Conservation (phyloP, 2,329 filamentous ascomycete genomes). For the Cladosporium sp. region DNA sequence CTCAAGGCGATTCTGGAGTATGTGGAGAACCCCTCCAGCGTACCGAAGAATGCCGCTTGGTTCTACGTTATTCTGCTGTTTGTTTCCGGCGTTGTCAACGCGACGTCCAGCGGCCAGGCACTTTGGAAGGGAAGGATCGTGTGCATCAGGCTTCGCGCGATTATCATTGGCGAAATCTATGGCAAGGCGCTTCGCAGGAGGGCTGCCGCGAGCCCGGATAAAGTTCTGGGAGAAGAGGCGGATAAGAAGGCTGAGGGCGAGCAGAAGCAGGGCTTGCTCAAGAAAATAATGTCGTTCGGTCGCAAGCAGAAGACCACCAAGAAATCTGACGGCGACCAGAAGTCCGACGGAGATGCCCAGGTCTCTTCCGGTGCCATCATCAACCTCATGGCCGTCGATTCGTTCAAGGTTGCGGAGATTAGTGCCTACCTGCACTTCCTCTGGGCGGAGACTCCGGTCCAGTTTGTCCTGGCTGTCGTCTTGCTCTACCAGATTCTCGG, state of each 20-base stretch:
- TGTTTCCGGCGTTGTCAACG: slow-evolving; percentile 72
- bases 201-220: slow-evolving; percentile 69
- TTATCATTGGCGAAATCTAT: slow-evolving; percentile 96
- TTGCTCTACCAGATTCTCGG: slow-evolving; percentile 88
- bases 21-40: slow-evolving; percentile 71
- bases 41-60: slow-evolving; percentile 85
- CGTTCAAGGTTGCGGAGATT: slow-evolving; percentile 94
- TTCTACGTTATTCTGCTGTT: slow-evolving; percentile 90
- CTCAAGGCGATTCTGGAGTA: slow-evolving; percentile 89
- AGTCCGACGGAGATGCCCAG: slow-evolving; percentile 42
- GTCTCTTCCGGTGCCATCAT: slow-evolving; percentile 97
- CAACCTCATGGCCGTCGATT: slow-evolving; percentile 98
- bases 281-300: slow-evolving; percentile 49
- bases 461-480: slow-evolving; percentile 72
- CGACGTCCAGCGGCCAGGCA: slow-evolving; percentile 75
- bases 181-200: slow-evolving; percentile 90
- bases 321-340: slow-evolving; percentile 32
- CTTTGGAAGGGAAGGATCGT: slow-evolving; percentile 92
- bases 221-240: slow-evolving; percentile 52
- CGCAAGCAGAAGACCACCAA: slow-evolving; percentile 52
- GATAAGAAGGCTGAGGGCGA: slow-evolving; percentile 42
- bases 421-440: slow-evolving; percentile 94
- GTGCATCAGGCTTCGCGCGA: slow-evolving; percentile 85
- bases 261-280: slow-evolving; percentile 37
- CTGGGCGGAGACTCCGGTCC: slow-evolving; percentile 84